Evolutionary conservation across 768 basidiomycete species (phyloP).

Genomic region (Ramaria sp.): DNA sequence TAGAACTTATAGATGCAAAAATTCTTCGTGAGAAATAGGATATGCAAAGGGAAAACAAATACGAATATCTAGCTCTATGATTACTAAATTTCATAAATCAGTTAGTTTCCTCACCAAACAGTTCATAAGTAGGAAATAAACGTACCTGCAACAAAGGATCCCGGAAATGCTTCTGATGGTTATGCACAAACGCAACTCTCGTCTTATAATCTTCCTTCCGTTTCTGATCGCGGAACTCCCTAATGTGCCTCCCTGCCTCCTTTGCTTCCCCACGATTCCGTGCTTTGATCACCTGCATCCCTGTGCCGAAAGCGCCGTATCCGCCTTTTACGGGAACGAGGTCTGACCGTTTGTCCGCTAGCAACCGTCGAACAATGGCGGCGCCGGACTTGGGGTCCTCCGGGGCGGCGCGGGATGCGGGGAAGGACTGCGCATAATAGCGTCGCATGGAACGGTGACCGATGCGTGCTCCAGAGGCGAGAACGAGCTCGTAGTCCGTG

Average conservation of each 20-base stretch:
- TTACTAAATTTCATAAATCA: not conserved
- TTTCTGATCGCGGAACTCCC: conserved; percentile 74
- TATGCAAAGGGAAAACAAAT: not conserved
- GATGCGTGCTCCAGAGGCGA: conserved; percentile 87
- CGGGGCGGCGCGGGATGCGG: conserved; percentile 26
- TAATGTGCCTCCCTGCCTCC: conserved; percentile 80
- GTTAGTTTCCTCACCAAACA: not conserved
- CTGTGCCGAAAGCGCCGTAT: conserved; percentile 76
- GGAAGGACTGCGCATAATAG: conserved; percentile 80
- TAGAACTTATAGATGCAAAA: no score
- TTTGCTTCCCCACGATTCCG: conserved; percentile 91
- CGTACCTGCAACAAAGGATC: conserved; percentile 55
- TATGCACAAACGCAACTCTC: conserved; percentile 65
- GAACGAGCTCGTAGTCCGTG: conserved; percentile 74
- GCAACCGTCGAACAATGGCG: conserved; percentile 63
- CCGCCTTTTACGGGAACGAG: conserved; percentile 80
- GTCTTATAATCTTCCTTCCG: conserved; percentile 79
- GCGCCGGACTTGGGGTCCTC: conserved; percentile 65
- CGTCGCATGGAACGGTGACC: conserved; percentile 82
- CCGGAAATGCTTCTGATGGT: conserved; percentile 81
- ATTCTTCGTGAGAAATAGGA: no score
- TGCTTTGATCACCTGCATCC: conserved; percentile 77
- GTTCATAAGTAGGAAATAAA: not conserved
- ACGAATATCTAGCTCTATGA: not conserved
- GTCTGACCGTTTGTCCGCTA: conserved; percentile 76